Evolutionary conservation across 2,329 filamentous ascomycete species (phyloP).

Genomic region (Talaromyces sp.): DNA sequence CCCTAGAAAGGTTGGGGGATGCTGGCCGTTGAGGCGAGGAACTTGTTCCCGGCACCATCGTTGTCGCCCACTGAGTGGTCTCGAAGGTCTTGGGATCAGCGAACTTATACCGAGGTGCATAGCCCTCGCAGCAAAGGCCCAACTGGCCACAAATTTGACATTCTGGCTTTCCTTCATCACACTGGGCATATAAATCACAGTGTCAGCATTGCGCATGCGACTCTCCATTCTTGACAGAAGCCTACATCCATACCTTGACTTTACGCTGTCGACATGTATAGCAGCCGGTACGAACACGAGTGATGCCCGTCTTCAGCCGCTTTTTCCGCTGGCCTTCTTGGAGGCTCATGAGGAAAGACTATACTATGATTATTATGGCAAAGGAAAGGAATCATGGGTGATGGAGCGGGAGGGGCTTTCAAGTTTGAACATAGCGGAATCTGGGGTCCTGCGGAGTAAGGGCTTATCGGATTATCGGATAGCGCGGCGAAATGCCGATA

Average conservation of each 20-base stretch:
- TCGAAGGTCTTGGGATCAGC: conserved; percentile 1
- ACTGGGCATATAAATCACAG: not conserved
- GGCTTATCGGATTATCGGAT: not conserved
- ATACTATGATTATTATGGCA: not conserved
- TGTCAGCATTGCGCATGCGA: too few species aligned
- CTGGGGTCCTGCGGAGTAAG: not conserved
- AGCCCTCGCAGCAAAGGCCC: conserved; percentile 6
- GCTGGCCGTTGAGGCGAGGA: not conserved
- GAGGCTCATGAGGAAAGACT: not conserved
- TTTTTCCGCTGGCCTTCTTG: not conserved
- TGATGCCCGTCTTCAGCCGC: conserved; percentile 3
- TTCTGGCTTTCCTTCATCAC: conserved; percentile 4
- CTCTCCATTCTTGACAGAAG: not conserved
- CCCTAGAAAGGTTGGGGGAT: not conserved
- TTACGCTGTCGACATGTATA: conserved; percentile 6
- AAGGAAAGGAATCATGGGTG: not conserved
- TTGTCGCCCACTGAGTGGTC: not conserved
- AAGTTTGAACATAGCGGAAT: not conserved
- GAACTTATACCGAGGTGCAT: conserved; percentile 4
- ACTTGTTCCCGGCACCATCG: not conserved
- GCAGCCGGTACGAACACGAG: conserved; percentile 6
- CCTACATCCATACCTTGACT: not conserved
- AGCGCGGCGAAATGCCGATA: not conserved
- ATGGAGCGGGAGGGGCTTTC: not conserved
- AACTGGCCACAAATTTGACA: conserved; percentile 1